Evolutionary conservation across 139 green algal genomes (phyloP), one percentile per base, ranked within the genome.

Genomic region (Chlamydomonas sp.): DNA sequence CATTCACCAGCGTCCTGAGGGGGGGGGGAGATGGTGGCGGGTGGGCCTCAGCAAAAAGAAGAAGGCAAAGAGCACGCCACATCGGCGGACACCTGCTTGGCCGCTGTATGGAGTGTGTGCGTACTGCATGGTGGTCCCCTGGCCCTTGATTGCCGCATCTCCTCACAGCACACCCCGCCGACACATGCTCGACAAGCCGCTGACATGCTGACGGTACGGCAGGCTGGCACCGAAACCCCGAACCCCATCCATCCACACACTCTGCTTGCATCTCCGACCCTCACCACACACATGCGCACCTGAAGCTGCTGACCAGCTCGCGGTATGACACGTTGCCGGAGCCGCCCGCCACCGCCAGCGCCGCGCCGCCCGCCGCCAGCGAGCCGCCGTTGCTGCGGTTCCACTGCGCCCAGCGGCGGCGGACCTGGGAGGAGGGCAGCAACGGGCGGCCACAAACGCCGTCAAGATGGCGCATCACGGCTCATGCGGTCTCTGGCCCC

Each of bases 271-370:
- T 4, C 73, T 49, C 5, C 1, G 61, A 18, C 61, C n/a, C 77
- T 7, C 49, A 5, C 12, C 5, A 61, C 77, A 17, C 4, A 6
- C 3, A 61, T 4, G 2, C 78, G 3, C 79, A 66, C 71, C 71
- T 76, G 63, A 88, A 79, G 69, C 83, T 89, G 72, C 61, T 85
- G 64, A 91, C 88, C 60, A 91, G 84, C 88, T 91, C 88, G 7
- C 86, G 61, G 84, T 91, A 91, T 67, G 82, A 89, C 63, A 87
- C 83, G 2, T 60, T 5, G 2, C 18, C 16, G 57, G 64, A 63
- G 58, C 84, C 73, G 14, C 63, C 77, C 20, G 84, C 74, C 67
- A 80, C 88, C 49, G 66, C 49, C 74, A 83, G 62, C 31, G 84
- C 69, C 58, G 64, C 78, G 71, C 68, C 76, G 31, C 31, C 31